Conservation (phyloP, 139 green algal species). For the Diplosphaera chodatii region DNA sequence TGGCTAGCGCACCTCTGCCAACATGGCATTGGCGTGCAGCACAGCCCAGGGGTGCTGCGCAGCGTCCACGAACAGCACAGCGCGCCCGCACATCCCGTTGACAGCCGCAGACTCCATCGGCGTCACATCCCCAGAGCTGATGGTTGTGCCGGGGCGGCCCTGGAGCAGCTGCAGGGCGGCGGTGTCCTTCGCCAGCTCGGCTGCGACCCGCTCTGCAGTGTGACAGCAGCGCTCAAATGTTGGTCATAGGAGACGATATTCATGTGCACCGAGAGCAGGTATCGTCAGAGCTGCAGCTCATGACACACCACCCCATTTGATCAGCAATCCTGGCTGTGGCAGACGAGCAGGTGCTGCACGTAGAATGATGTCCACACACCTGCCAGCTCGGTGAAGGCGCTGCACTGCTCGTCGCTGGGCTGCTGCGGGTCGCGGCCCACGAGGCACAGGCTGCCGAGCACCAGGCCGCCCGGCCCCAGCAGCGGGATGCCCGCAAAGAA, state of each 20-base stretch:
- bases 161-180: neutral
- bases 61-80: neutral
- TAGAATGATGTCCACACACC: no score
- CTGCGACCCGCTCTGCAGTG: no score
- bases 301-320: no score
- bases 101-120: neutral
- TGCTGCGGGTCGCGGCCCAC: neutral
- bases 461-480: neutral
- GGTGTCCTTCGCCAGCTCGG: no score
- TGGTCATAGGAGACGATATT: no score
- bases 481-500: neutral
- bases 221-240: no score
- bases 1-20: neutral
- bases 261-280: no score
- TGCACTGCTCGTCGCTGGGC: neutral
- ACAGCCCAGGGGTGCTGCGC: neutral
- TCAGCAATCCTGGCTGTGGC: no score
- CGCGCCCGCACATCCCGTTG: neutral
- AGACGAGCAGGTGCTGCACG: no score
- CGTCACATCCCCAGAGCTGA: neutral
- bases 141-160: neutral
- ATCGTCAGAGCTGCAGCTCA: no score
- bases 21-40: neutral
- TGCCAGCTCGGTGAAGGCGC: neutral
- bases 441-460: neutral